Evolutionary conservation across 1,284 basidiomycete genomes (phyloP).

Genomic region (Moesziomyces parantarcticus): DNA sequence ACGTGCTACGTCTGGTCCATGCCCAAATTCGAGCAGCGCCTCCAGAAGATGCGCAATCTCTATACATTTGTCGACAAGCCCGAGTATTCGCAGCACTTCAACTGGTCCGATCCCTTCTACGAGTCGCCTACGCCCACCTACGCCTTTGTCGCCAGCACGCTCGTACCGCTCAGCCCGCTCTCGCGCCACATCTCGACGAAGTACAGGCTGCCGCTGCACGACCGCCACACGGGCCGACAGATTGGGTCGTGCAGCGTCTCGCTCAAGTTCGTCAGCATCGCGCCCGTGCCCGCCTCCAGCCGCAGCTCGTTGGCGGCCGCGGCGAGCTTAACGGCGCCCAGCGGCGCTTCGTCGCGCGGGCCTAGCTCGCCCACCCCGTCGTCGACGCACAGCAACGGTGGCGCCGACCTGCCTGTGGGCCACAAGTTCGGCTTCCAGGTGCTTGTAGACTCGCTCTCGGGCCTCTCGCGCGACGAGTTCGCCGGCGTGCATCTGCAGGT

Average conservation of each 20-base stretch:
- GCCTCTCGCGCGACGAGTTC: slow-evolving; percentile 46
- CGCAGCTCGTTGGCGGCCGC: too few species aligned
- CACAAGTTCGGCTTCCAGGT: slow-evolving; percentile 60
- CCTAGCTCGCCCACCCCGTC: slow-evolving; percentile 35
- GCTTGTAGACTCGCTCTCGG: slow-evolving; percentile 50
- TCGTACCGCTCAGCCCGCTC: slow-evolving; percentile 84
- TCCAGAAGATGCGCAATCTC: slow-evolving; percentile 92
- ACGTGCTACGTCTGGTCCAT: slow-evolving; percentile 78
- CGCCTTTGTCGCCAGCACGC: slow-evolving; percentile 81
- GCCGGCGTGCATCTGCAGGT: slow-evolving; percentile 53
- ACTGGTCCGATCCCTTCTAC: slow-evolving; percentile 91
- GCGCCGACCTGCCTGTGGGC: slow-evolving; percentile 35
- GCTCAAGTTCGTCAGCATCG: slow-evolving; percentile 59
- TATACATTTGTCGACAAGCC: slow-evolving; percentile 92
- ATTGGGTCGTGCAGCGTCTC: slow-evolving; percentile 49
- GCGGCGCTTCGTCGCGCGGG: slow-evolving; percentile 16
- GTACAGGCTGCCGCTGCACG: slow-evolving; percentile 50
- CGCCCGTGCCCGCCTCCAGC: slow-evolving; percentile 13
- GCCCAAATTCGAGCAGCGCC: slow-evolving; percentile 84
- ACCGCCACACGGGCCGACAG: slow-evolving; percentile 37
- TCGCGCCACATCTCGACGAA: slow-evolving; percentile 72
- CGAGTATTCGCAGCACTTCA: slow-evolving; percentile 81
- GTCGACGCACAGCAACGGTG: slow-evolving; percentile 9
- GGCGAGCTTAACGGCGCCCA: slow-evolving; percentile 23
- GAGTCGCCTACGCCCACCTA: slow-evolving; percentile 71